Evolutionary conservation across 768 basidiomycete species (phyloP).

Genomic region (Psilocybe sp.): DNA sequence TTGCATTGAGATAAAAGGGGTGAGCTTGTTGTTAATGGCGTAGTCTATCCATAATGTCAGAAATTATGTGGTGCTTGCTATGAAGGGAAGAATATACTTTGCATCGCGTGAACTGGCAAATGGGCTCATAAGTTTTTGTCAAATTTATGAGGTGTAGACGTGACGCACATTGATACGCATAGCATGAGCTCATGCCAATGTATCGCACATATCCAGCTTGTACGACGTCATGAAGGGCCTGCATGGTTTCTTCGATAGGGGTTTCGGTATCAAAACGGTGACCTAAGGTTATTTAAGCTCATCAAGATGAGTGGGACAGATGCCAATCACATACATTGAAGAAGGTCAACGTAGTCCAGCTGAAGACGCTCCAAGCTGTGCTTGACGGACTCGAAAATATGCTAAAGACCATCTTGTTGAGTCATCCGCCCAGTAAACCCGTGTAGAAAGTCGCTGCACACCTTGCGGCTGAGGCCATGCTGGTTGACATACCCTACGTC

Average conservation of each 20-base stretch:
- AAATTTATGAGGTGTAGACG: not conserved
- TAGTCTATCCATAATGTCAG: constrained; percentile 37
- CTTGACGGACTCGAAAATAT: constrained; percentile 71
- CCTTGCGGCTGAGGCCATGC: constrained; percentile 39
- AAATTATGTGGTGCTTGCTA: not conserved
- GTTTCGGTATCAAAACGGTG: constrained; percentile 57
- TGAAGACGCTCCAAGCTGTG: constrained; percentile 63
- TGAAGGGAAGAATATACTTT: constrained; percentile 33
- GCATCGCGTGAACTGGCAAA: constrained; percentile 50
- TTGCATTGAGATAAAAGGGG: constrained; percentile 67
- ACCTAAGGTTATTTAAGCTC: constrained; percentile 31
- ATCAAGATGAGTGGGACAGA: not conserved
- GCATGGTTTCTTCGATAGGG: constrained; percentile 64
- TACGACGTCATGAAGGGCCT: constrained; percentile 66
- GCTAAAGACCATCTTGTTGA: constrained; percentile 34
- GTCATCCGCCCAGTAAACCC: not conserved
- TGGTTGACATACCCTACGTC: constrained; percentile 54
- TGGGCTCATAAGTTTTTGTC: not conserved
- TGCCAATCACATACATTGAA: constrained; percentile 51
- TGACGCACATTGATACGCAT: constrained; percentile 50
- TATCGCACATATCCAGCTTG: constrained; percentile 62
- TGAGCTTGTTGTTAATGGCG: constrained; percentile 53
- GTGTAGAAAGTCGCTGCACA: not conserved
- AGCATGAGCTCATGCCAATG: constrained; percentile 57
- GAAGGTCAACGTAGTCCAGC: constrained; percentile 72